phyloP scores from a whole-genome alignment of 2,329 filamentous ascomycete species.

The Cladosporium sp. region DNA sequence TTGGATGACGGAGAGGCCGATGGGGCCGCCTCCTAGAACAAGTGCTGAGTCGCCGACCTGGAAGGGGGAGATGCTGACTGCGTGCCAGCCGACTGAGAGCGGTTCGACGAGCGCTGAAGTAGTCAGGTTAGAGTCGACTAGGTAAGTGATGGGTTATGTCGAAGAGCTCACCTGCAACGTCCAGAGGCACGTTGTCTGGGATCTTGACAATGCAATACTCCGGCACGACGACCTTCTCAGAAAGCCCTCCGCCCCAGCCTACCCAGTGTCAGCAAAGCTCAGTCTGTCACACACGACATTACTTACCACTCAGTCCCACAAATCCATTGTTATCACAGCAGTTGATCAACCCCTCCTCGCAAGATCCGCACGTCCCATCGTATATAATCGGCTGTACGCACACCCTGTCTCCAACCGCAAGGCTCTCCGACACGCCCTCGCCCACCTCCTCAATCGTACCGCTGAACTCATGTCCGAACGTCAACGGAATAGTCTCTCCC shows the following conservation, averaged over 20 bases:
- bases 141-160: background rate
- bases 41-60: constrained; percentile 42
- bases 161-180: constrained; percentile 37
- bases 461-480: constrained; percentile 50
- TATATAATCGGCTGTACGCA: constrained; percentile 51
- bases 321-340: constrained; percentile 51
- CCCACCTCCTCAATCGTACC: constrained; percentile 48
- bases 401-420: constrained; percentile 44
- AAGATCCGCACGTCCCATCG: constrained; percentile 47
- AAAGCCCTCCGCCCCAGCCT: constrained; percentile 46
- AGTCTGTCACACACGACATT: background rate
- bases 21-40: constrained; percentile 49
- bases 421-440: constrained; percentile 40
- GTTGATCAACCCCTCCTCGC: constrained; percentile 47
- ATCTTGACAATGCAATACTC: constrained; percentile 41
- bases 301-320: constrained; percentile 43
- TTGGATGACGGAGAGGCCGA: constrained; percentile 47
- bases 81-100: constrained; percentile 51
- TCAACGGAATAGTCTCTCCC: constrained; percentile 45
- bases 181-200: constrained; percentile 46
- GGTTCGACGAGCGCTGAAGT: constrained; percentile 47
- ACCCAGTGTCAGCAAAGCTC: background rate
- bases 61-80: constrained; percentile 46
- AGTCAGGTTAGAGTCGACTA: background rate
- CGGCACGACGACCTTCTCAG: constrained; percentile 47